Percentiles rank a stretch among this genome's conserved stretches.
Evolutionary conservation across 371 early-diverging fungal species (phyloP).

Genomic region (Massospora cicadina): DNA sequence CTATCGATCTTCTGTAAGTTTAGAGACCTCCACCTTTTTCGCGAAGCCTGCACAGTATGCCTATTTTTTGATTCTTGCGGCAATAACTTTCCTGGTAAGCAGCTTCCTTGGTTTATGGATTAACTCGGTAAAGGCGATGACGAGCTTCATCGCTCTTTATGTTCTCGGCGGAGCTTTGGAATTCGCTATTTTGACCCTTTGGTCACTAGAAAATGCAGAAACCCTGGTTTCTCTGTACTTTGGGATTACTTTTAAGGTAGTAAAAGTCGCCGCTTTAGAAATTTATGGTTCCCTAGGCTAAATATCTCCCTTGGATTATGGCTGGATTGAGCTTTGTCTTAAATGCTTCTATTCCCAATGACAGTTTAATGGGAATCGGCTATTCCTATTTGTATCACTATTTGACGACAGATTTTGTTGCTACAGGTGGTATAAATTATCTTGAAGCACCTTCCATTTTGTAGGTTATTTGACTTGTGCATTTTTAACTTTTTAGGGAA

Average conservation of each 20-base stretch:
- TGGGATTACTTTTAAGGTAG: constrained; percentile 1
- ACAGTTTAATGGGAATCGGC: neutral
- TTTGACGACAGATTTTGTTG: neutral
- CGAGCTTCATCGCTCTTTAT: neutral
- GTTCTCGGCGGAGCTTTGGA: neutral
- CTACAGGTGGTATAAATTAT: neutral
- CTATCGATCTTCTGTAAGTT: neutral
- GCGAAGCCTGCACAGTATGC: neutral
- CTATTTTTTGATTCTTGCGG: neutral
- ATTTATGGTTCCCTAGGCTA: neutral
- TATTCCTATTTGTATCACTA: neutral
- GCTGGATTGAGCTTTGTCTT: neutral
- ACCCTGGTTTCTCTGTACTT: neutral
- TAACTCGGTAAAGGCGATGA: neutral
- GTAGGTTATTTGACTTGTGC: neutral
- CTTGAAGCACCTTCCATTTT: neutral
- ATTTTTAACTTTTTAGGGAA: neutral
- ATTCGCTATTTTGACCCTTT: neutral
- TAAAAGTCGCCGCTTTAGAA: neutral
- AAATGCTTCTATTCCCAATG: neutral
- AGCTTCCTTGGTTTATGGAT: neutral
- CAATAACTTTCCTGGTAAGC: neutral
- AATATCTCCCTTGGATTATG: neutral
- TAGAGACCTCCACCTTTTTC: neutral
- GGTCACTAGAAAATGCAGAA: neutral